Evolutionary conservation across 23 red algal species (phyloP).

Genomic region (Gracilaria vermiculophylla): DNA sequence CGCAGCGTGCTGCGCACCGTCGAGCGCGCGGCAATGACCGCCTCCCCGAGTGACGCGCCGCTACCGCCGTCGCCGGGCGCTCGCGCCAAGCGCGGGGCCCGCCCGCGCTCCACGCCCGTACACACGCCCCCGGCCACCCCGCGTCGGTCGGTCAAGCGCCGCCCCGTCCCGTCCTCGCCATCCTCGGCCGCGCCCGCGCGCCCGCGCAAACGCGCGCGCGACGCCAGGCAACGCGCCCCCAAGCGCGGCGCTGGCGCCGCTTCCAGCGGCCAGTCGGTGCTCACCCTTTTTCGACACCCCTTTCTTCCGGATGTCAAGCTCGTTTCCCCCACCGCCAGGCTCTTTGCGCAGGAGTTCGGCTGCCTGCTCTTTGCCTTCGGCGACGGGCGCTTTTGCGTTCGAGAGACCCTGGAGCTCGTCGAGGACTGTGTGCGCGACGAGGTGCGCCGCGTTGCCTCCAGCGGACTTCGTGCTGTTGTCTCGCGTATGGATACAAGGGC

Average conservation of each 20-base stretch:
- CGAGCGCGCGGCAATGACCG: no score
- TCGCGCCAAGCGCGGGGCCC: background rate
- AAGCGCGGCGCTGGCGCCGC: background rate
- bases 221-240: background rate
- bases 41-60: no score
- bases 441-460: background rate
- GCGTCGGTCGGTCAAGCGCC: background rate
- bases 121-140: background rate
- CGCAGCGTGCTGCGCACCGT: no score
- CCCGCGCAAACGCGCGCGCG: background rate
- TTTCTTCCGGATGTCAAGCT: background rate
- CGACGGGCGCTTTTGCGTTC: background rate
- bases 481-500: background rate
- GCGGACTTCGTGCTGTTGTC: background rate
- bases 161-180: background rate
- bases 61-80: background rate
- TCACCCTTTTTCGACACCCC: background rate
- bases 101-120: background rate
- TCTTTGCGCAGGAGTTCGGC: background rate
- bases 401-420: background rate
- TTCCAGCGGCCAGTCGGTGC: background rate
- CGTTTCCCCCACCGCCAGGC: background rate
- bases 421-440: conserved; percentile 8
- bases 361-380: conserved; percentile 7
- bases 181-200: background rate